These are phyloP conservation scores for Aegilops speltoides DNA, from an alignment of 176 grass and related monocot species.

Conservation along the genomic window DNA sequence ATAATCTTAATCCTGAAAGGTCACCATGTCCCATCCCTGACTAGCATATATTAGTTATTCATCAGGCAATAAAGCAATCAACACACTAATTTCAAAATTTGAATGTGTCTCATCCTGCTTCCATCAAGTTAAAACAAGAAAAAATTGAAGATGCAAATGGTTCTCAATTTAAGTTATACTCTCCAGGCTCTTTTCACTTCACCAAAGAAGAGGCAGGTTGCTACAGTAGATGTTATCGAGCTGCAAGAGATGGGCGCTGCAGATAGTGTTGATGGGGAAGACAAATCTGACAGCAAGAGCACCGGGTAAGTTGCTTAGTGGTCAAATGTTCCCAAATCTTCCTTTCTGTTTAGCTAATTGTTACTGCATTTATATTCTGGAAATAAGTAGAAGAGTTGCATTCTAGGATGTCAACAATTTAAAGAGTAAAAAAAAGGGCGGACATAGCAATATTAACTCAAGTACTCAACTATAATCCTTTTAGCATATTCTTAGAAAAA, in stretches of 20 bases:
- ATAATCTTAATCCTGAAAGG: neutral
- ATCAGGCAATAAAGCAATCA: neutral
- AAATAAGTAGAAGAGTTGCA: neutral
- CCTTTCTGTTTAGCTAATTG: neutral
- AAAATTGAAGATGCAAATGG: neutral
- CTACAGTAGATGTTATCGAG: constrained; percentile 25
- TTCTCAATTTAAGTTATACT: constrained; percentile 7
- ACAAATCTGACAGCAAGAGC: neutral
- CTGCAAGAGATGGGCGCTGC: constrained; percentile 21
- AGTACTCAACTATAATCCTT: neutral
- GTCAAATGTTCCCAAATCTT: neutral
- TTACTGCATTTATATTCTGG: neutral
- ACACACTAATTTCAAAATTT: neutral
- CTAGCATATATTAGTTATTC: neutral
- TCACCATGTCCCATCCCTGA: neutral
- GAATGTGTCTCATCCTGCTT: neutral
- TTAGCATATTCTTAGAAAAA: constrained; percentile 32
- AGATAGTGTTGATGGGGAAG: neutral
- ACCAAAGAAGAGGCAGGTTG: constrained; percentile 24
- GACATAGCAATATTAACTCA: neutral
- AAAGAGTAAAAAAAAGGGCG: neutral
- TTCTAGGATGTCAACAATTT: neutral
- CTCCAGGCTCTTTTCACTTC: constrained; percentile 33
- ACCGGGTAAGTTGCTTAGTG: constrained; percentile 29
- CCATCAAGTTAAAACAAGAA: neutral